These are phyloP conservation scores for Ambrosiella cleistominuta DNA, from an alignment of 2,329 filamentous ascomycete species.

Conservation along the genomic window DNA sequence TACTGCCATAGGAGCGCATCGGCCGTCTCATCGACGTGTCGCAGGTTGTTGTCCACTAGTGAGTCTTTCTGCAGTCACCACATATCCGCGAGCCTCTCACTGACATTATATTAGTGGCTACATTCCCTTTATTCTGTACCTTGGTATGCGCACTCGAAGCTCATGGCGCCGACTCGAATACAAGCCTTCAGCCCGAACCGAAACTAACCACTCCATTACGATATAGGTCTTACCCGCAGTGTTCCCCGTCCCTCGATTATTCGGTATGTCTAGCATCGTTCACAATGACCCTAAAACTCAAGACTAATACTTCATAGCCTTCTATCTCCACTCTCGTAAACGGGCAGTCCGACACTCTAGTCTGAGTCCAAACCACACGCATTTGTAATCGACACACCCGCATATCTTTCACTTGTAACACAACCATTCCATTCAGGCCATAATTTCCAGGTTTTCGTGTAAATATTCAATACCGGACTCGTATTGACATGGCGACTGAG, in stretches of 20 bases:
- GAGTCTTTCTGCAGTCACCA: constrained; percentile 22
- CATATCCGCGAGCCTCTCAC: not conserved
- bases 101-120: constrained; percentile 50
- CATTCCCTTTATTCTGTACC: constrained; percentile 87
- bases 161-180: not conserved
- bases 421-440: not conserved
- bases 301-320: constrained; percentile 25
- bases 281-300: not conserved
- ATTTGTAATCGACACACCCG: not conserved
- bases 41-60: constrained; percentile 91
- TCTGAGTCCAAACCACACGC: not conserved
- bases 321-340: constrained; percentile 46
- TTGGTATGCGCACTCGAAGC: constrained; percentile 42
- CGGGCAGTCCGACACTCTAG: not conserved
- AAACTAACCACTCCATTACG: constrained; percentile 12
- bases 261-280: constrained; percentile 17
- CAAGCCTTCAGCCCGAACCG: not conserved
- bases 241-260: constrained; percentile 66
- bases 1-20: constrained; percentile 66
- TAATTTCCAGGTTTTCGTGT: not conserved
- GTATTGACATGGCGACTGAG: not conserved
- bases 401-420: constrained; percentile 4
- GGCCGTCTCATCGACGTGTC: constrained; percentile 90
- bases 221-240: constrained; percentile 76
- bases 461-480: not conserved